These are phyloP conservation scores for Amanita inopinata DNA, from an alignment of 768 basidiomycete species.

Conservation along the genomic window DNA sequence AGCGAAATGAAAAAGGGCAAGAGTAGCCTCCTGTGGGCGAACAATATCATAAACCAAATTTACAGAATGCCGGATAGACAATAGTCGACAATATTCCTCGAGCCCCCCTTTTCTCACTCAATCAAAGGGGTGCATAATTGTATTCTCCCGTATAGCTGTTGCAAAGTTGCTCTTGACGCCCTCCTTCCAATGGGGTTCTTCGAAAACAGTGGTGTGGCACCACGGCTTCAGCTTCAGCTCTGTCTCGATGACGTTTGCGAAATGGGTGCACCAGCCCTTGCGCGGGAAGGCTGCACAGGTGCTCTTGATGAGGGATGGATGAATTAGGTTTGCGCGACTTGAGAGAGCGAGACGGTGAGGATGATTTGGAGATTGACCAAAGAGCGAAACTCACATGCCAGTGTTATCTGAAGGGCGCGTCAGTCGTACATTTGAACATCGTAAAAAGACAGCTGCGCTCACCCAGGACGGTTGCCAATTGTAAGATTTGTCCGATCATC, in stretches of 20 bases:
- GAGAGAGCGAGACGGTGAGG: constrained; percentile 8
- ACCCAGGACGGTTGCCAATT: constrained; percentile 40
- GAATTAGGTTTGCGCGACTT: constrained; percentile 34
- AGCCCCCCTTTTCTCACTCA: constrained; percentile 8
- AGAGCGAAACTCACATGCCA: constrained; percentile 26
- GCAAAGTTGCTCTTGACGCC: constrained; percentile 38
- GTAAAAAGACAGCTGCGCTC: constrained; percentile 9
- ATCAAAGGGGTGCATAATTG: constrained; percentile 31
- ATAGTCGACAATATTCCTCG: background rate
- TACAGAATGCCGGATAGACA: background rate
- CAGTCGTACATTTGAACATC: background rate
- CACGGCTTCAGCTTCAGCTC: constrained; percentile 38
- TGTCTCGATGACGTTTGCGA: constrained; percentile 31
- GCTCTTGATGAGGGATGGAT: constrained; percentile 29
- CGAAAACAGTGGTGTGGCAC: constrained; percentile 41
- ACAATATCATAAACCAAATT: too few species aligned
- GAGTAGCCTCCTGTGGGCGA: too few species aligned
- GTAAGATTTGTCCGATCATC: constrained; percentile 38
- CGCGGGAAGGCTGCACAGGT: constrained; percentile 33
- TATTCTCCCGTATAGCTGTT: constrained; percentile 34
- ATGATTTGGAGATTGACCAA: background rate
- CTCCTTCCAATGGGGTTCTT: constrained; percentile 32
- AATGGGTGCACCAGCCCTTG: constrained; percentile 34
- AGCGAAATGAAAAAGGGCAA: background rate
- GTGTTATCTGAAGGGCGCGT: constrained; percentile 26